Conservation (phyloP, 495 filamentous ascomycete species). For the Podospora pseudoanserina region DNA sequence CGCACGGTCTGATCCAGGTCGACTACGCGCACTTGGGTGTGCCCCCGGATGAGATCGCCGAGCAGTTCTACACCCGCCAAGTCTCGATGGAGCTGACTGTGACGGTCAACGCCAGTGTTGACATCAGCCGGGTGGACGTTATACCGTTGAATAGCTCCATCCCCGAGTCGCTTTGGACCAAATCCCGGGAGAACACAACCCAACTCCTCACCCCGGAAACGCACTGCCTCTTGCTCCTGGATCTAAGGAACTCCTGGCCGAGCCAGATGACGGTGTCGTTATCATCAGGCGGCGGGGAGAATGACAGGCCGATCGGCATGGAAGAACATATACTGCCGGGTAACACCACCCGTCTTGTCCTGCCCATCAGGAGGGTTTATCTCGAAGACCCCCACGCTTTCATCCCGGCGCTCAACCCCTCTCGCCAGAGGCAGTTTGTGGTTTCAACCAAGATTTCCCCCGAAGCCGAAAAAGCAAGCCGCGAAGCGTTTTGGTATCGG, state of each 20-base stretch:
- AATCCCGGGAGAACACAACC: conserved; percentile 25
- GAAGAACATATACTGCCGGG: conserved; percentile 68
- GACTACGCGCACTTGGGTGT: conserved; percentile 75
- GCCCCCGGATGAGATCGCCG: conserved; percentile 58
- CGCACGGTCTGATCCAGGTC: conserved; percentile 75
- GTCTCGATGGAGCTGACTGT: conserved; percentile 77
- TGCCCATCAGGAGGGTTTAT: conserved; percentile 73
- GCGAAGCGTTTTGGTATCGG: conserved; percentile 91
- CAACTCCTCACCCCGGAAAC: conserved; percentile 45
- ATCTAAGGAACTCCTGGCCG: conserved; percentile 86
- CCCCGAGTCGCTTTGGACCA: conserved; percentile 46
- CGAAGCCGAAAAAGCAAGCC: conserved; percentile 67
- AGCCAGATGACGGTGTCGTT: conserved; percentile 63
- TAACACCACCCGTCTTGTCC: conserved; percentile 69
- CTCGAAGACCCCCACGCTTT: conserved; percentile 70
- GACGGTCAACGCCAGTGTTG: conserved; percentile 86
- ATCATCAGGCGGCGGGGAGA: conserved; percentile 18
- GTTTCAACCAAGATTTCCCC: conserved; percentile 77
- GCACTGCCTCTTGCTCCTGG: conserved; percentile 75
- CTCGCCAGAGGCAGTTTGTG: conserved; percentile 79
- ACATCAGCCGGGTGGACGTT: conserved; percentile 73
- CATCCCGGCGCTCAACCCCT: conserved; percentile 76
- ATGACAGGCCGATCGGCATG: conserved; percentile 25
- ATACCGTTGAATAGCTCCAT: conserved; percentile 60
- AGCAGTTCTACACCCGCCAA: conserved; percentile 79